Percentiles rank a stretch among this genome's conserved stretches.
Conservation (phyloP, 1,284 basidiomycete species). For the Trichosporon sp. region DNA sequence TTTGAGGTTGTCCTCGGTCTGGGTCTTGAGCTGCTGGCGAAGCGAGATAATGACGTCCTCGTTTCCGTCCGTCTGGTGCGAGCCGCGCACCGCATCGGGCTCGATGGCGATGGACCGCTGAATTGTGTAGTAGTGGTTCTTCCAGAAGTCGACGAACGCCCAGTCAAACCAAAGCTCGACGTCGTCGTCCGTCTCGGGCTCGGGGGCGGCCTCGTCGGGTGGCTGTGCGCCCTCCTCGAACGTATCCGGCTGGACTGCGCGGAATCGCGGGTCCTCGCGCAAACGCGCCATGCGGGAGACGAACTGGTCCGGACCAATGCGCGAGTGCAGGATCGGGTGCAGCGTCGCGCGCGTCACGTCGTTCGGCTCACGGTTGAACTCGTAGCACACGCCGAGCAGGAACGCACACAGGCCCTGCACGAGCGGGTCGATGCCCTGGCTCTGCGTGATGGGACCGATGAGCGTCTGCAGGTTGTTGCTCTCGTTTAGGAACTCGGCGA, state of each 20-base stretch:
- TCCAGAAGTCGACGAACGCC: conserved; percentile 99
- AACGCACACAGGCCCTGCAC: conserved; percentile 91
- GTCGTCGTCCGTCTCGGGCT: conserved; percentile 62
- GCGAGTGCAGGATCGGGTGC: conserved; percentile 78
- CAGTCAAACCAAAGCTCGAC: conserved; percentile 98
- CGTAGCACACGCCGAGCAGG: conserved; percentile 89
- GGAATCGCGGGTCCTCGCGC: conserved; percentile 89
- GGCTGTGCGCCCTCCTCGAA: conserved; percentile 50
- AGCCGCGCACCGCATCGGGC: conserved; percentile 57
- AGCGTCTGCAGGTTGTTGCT: conserved; percentile 89
- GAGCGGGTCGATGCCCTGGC: conserved; percentile 78
- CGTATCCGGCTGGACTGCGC: conserved; percentile 78
- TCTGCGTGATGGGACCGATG: conserved; percentile 91
- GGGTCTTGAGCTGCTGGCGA: conserved; percentile 74
- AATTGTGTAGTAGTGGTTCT: conserved; percentile 80
- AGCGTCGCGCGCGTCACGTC: conserved; percentile 79
- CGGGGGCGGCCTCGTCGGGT: conserved; percentile 33
- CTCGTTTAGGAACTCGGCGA: conserved; percentile 83
- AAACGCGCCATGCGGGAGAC: conserved; percentile 82
- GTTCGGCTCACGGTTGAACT: conserved; percentile 84
- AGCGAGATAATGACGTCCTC: conserved; percentile 81
- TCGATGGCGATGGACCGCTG: conserved; percentile 61
- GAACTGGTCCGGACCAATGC: conserved; percentile 82
- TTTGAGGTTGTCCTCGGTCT: conserved; percentile 66
- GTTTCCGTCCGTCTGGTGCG: conserved; percentile 65